phyloP scores from a whole-genome alignment of 371 early-diverging fungal genomes.

The Entomophthora muscae region DNA sequence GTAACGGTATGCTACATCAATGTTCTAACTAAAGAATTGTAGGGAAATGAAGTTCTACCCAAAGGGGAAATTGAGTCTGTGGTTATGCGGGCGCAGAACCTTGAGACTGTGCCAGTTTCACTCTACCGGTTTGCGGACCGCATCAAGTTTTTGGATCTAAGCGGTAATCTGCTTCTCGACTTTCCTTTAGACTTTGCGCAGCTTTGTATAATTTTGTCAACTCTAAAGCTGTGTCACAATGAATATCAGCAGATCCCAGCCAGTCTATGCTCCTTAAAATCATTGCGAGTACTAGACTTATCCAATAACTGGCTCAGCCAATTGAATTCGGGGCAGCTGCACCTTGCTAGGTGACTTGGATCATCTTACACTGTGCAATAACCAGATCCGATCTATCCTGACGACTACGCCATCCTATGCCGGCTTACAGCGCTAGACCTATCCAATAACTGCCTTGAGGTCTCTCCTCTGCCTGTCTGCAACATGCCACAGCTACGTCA shows the following conservation, averaged over 20 bases:
- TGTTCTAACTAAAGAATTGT: too few relatives aligned
- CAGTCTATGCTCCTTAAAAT: conserved; percentile 30
- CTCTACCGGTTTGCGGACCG: conserved; percentile 38
- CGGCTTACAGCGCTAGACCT: conserved; percentile 52
- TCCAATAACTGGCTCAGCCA: conserved; percentile 51
- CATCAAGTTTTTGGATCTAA: conserved; percentile 45
- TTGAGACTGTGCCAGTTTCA: conserved; percentile 52
- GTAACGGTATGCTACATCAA: background rate
- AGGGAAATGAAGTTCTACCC: too few relatives aligned
- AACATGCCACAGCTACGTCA: conserved; percentile 32
- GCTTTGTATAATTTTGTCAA: conserved; percentile 36
- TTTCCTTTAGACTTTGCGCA: conserved; percentile 61
- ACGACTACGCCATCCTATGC: conserved; percentile 29
- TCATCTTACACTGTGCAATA: conserved; percentile 50
- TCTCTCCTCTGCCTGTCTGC: conserved; percentile 38
- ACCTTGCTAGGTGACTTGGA: conserved; percentile 29
- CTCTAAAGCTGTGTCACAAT: conserved; percentile 45
- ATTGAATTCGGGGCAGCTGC: conserved; percentile 34
- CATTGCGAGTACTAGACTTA: conserved; percentile 46
- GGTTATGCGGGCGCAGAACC: conserved; percentile 34
- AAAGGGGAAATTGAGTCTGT: conserved; percentile 12
- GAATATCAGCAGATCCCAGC: conserved; percentile 35
- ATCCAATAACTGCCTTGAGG: conserved; percentile 49
- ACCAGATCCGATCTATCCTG: conserved; percentile 47
- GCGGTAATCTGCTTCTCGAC: conserved; percentile 46